Conservation (phyloP, 2,329 filamentous ascomycete genomes). For the Trichoderma sp. region DNA sequence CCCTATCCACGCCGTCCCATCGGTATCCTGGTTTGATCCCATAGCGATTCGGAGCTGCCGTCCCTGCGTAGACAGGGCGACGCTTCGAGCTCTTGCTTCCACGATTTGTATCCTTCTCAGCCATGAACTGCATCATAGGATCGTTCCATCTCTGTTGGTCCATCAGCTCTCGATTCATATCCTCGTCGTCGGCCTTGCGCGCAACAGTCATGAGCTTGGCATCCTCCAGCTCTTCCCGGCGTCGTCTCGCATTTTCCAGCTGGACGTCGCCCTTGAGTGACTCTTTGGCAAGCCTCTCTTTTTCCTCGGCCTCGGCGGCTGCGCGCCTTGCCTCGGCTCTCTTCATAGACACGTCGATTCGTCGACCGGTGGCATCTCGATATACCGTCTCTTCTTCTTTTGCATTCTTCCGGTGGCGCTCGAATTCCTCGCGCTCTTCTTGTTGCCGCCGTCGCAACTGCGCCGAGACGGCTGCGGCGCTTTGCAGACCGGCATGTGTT, state of each 20-base stretch:
- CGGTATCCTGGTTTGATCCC: conserved; percentile 87
- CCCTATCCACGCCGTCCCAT: conserved; percentile 95
- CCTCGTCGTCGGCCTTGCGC: conserved; percentile 75
- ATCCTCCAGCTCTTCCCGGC: conserved; percentile 69
- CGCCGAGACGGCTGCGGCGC: conserved; percentile 70
- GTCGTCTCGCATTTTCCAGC: conserved; percentile 59
- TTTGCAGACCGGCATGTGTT: conserved; percentile 82
- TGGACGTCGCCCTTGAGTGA: conserved; percentile 85
- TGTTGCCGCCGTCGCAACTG: conserved; percentile 64
- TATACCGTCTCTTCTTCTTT: conserved; percentile 81
- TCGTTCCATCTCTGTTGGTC: conserved; percentile 84
- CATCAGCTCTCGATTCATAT: conserved; percentile 80
- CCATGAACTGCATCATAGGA: conserved; percentile 78
- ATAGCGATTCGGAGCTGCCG: conserved; percentile 86
- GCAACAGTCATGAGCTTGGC: conserved; percentile 80
- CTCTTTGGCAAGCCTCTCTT: conserved; percentile 64
- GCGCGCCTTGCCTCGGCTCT: conserved; percentile 75
- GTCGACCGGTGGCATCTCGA: conserved; percentile 88
- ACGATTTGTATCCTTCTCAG: conserved; percentile 37
- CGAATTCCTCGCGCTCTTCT: conserved; percentile 57
- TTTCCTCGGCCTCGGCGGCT: conserved; percentile 65
- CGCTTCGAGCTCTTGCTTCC: conserved; percentile 37
- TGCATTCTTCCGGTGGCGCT: conserved; percentile 40
- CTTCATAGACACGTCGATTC: conserved; percentile 90
- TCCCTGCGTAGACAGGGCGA: conserved; percentile 72